Evolutionary conservation across 1,284 basidiomycete species (phyloP), one percentile per base, ranked within the genome.

Genomic region (Rhodotorula sp.): DNA sequence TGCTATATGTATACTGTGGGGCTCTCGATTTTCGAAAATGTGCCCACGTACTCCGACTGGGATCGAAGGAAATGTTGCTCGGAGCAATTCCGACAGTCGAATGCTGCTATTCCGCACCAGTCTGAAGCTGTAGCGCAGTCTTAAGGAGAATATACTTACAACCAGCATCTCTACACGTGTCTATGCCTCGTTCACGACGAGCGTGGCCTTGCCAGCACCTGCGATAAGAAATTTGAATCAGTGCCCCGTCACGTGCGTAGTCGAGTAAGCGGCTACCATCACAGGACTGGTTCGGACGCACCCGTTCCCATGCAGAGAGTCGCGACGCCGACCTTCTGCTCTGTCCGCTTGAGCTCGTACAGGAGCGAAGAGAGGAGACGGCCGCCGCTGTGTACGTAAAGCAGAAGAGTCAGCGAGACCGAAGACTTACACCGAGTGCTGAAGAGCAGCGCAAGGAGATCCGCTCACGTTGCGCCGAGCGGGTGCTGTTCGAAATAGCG

Each of bases 221-320:
- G 60, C 46, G 20, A 24, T 15, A 46, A 4, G n/a, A n/a, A n/a
- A n/a, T n/a, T n/a, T n/a, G n/a, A n/a, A n/a, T n/a, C n/a, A n/a
- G n/a, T n/a, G n/a, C n/a, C n/a, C n/a, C n/a, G n/a, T n/a, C n/a
- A n/a, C n/a, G n/a, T n/a, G n/a, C n/a, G n/a, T n/a, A n/a, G n/a
- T n/a, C n/a, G n/a, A n/a, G n/a, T n/a, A n/a, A n/a, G n/a, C n/a
- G n/a, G n/a, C n/a, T n/a, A n/a, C n/a, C n/a, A n/a, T n/a, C n/a
- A n/a, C 12, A 22, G 49, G 4, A 24, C 5, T 24, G 22, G n/a
- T 10, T 4, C 24, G 12, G 51, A 54, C 53, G 81, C 81, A 57
- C 72, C 80, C 51, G 79, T 79, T 33, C 81, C 81, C 69, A 81
- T 80, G 75, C 81, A 82, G 76, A 82, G 80, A 18, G 78, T 79